phyloP scores from a whole-genome alignment of 208 protist species.

The Acanthamoeba royreba region DNA sequence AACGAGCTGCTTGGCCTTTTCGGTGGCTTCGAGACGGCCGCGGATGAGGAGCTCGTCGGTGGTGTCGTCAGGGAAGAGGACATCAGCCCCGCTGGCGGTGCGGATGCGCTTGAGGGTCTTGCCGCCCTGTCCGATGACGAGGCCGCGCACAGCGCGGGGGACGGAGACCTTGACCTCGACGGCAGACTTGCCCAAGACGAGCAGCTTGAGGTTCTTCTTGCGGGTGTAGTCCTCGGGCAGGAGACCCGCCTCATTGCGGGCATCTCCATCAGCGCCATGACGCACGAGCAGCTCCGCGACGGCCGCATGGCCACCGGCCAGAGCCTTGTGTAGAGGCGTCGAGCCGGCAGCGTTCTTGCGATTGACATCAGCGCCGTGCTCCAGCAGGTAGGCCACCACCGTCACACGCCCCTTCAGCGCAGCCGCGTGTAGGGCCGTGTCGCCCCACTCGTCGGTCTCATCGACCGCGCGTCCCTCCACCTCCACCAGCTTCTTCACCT shows the following conservation, averaged over 20 bases:
- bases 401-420: background rate
- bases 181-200: background rate
- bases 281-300: background rate
- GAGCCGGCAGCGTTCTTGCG: background rate
- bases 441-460: background rate
- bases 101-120: constrained; percentile 29
- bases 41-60: background rate
- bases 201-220: background rate
- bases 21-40: background rate
- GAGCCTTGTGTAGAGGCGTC: background rate
- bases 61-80: background rate
- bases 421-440: constrained; percentile 8
- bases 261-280: background rate
- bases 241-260: background rate
- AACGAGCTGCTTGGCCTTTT: background rate
- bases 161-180: background rate
- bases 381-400: background rate
- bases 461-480: background rate
- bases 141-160: background rate
- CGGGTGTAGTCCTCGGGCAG: constrained; percentile 41
- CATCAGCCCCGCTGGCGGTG: background rate
- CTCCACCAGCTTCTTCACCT: constrained; percentile 1
- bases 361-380: background rate
- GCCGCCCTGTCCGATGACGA: background rate
- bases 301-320: background rate